phyloP scores from a whole-genome alignment of 176 grass and related monocot genomes.

The Panicum miliaceum region DNA sequence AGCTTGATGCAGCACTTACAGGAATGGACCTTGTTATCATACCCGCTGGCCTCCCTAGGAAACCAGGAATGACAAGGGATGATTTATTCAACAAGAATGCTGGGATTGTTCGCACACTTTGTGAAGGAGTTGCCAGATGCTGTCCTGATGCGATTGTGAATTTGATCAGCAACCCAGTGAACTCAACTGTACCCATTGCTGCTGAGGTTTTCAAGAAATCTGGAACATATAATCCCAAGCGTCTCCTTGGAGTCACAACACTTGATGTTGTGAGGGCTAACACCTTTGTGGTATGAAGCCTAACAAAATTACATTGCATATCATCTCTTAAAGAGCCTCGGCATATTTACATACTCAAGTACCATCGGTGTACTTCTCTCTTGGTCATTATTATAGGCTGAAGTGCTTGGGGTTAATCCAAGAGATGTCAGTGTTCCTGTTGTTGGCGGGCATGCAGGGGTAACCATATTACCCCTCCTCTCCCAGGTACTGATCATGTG shows the following conservation, averaged over 20 bases:
- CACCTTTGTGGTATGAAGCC: slow-evolving; percentile 88
- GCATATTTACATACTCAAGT: neutral
- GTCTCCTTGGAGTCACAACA: slow-evolving; percentile 90
- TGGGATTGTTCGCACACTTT: slow-evolving; percentile 82
- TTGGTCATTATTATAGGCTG: slow-evolving; percentile 60
- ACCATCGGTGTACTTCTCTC: neutral
- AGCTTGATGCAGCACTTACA: slow-evolving; percentile 85
- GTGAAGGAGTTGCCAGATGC: slow-evolving; percentile 79
- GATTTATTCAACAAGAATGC: slow-evolving; percentile 99
- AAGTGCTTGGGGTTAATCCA: slow-evolving; percentile 91
- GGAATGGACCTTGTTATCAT: slow-evolving; percentile 98
- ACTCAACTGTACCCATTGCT: slow-evolving; percentile 96
- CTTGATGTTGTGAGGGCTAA: slow-evolving; percentile 98
- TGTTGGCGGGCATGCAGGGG: slow-evolving; percentile 78
- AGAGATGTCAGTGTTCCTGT: slow-evolving; percentile 82
- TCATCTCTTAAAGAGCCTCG: neutral
- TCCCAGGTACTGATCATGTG: slow-evolving; percentile 56
- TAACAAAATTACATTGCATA: slow-evolving; percentile 2
- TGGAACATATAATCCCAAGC: slow-evolving; percentile 86
- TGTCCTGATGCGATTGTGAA: slow-evolving; percentile 84
- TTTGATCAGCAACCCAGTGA: slow-evolving; percentile 97
- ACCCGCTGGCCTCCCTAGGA: slow-evolving; percentile 93
- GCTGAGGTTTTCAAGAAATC: slow-evolving; percentile 98
- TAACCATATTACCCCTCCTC: slow-evolving; percentile 79
- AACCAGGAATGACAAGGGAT: slow-evolving; percentile 98